Evolutionary conservation across 140 eudicot species (phyloP), one percentile per base, ranked within the genome.

Genomic region (Erigeron philadelphicus): DNA sequence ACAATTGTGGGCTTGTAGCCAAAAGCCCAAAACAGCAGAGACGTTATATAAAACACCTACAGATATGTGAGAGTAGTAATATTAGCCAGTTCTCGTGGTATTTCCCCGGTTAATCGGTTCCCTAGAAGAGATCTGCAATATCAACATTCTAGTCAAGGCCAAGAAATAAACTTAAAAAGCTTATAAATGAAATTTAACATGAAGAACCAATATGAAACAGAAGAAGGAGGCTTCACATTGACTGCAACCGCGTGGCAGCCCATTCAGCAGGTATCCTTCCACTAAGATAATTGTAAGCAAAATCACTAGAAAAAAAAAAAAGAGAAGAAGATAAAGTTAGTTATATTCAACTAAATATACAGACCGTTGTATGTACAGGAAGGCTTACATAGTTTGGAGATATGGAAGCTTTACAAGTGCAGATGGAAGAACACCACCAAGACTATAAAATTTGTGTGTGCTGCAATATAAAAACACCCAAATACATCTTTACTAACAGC

Each of bases 191-290:
- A 9, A 10, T 3, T 18, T 23, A 21, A 7, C n/a, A 57, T 23
- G 21, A 38, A 57, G 5, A 57, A 57, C 38, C 4, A 9, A 57
- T 18, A 25, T 23, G 35, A 23, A 76, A 5, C 53, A 53, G 45
- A 31, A 53, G 45, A 31, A 52, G 63, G 44, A 38, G 75, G 12
- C 35, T 71, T 21, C 78, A 90, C 95, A 90, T 80, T 6, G 31
- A 66, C 50, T 66, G 75, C 78, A 90, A 76, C 74, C 67, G 81
- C n/a, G 76, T 81, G 6, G 82, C 67, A 64, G 85, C 93, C 97
- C 90, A 87, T 72, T 85, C 95, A 16, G 61, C 64, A 35, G 95
- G 95, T 52, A 90, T 83, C 41, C 85, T 70, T 65, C 97, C 97
- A 70, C 63, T 61, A 49, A 90, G 76, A 75, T 79, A 86, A 77